Evolutionary conservation across 805 yeast species (phyloP).

Genomic region (Dipodascopsis tothii): DNA sequence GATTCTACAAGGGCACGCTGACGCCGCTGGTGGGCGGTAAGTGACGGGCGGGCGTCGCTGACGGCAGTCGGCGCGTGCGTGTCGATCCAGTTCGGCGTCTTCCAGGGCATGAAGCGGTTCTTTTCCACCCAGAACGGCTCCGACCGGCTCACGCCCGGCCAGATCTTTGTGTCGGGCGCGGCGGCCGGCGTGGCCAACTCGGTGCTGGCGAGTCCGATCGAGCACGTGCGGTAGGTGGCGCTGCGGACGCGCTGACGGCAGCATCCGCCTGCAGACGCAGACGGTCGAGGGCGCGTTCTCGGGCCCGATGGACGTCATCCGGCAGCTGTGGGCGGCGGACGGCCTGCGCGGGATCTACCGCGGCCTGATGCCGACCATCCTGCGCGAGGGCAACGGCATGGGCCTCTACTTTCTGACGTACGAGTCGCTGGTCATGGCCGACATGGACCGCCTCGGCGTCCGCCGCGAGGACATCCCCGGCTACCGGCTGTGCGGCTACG

Average conservation of each 20-base stretch:
- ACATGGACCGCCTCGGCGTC: conserved; percentile 39
- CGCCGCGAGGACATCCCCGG: conserved; percentile 73
- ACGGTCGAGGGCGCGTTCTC: conserved; percentile 48
- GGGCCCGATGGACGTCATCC: conserved; percentile 71
- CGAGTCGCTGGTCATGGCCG: conserved; percentile 74
- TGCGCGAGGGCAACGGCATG: conserved; percentile 80
- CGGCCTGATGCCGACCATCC: conserved; percentile 74
- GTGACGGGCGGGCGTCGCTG: background rate
- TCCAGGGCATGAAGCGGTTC: conserved; percentile 84
- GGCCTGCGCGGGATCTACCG: conserved; percentile 63
- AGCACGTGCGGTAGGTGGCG: conserved; percentile 49
- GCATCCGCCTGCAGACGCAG: conserved; percentile 90
- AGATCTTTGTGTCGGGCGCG: conserved; percentile 75
- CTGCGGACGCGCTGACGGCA: conserved; percentile 88
- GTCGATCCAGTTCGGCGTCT: conserved; percentile 89
- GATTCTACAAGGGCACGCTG: conserved; percentile 87
- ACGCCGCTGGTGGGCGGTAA: conserved; percentile 79
- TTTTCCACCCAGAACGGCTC: conserved; percentile 43
- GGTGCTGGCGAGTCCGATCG: conserved; percentile 37
- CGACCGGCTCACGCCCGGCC: conserved; percentile 42
- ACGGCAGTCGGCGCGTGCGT: conserved; percentile 29
- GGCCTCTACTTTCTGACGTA: conserved; percentile 82
- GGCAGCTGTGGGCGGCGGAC: conserved; percentile 45
- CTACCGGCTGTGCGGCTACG: conserved; percentile 76
- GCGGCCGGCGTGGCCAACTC: conserved; percentile 93